Evolutionary conservation across 2,329 filamentous ascomycete genomes (phyloP).

Genomic region (Harringtonia aguacate): DNA sequence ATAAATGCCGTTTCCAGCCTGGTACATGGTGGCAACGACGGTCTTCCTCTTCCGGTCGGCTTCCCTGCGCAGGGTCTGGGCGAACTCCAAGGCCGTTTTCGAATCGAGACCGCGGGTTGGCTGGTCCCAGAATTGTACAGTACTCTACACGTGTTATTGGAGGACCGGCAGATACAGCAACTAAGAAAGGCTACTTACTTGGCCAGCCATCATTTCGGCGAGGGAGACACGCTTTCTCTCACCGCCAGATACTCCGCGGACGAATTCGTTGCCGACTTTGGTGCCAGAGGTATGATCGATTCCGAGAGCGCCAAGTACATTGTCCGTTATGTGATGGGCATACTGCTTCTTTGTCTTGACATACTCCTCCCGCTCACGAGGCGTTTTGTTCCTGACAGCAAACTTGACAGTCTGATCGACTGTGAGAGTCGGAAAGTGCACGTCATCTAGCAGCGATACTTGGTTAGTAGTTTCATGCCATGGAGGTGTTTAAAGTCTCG

Average conservation of each 20-base stretch:
- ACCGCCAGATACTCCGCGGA: conserved; percentile 35
- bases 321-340: conserved; percentile 45
- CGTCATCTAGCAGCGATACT: conserved; percentile 29
- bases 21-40: conserved; percentile 53
- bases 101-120: conserved; percentile 55
- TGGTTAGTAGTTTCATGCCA: background rate
- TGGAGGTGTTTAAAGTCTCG: background rate
- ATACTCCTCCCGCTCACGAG: background rate
- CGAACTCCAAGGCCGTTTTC: conserved; percentile 55
- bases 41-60: conserved; percentile 54
- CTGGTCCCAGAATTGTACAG: conserved; percentile 63
- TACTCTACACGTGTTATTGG: conserved; percentile 28
- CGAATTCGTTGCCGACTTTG: conserved; percentile 56
- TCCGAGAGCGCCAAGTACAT: conserved; percentile 55
- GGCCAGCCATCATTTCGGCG: conserved; percentile 53
- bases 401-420: conserved; percentile 59
- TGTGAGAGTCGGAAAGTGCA: conserved; percentile 58
- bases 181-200: background rate
- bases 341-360: conserved; percentile 38
- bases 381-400: conserved; percentile 52
- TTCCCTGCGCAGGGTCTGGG: conserved; percentile 50
- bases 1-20: conserved; percentile 53
- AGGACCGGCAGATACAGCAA: background rate
- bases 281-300: conserved; percentile 58
- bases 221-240: conserved; percentile 64